Evolutionary conservation across 2,329 filamentous ascomycete species (phyloP), one percentile per base, ranked within the genome.

Genomic region (Lachnellula subtilissima): DNA sequence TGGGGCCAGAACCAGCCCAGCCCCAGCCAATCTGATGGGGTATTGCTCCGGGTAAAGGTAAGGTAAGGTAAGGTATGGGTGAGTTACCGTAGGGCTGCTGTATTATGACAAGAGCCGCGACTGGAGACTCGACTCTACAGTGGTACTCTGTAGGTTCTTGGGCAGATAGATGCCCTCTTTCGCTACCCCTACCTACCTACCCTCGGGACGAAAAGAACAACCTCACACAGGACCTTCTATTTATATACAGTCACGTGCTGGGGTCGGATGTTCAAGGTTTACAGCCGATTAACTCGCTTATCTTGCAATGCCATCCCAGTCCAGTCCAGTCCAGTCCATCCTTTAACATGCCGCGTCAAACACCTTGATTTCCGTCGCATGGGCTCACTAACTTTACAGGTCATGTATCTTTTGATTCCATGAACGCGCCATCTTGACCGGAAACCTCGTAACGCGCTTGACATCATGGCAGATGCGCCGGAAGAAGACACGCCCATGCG

Each of bases 401-500:
- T 1, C 35, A 49, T 15, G 28, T 36, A 23, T 49, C 25, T 7
- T 12, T 35, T 49, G n/a, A 32, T 28, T 19, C 15, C 45, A 9
- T 37, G 15, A 42, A 42, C 39, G 39, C 4, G 15, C 15, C 39
- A n/a, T 9, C 28, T 32, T 12, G 28, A 32, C 19, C 9, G 23
- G 22, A 28, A 47, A 9, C 19, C 23, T 23, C 23, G 22, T 32
- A 32, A 48, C 45, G 45, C 45, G 45, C 17, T 48, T n/a, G 45
- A 32, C 35, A 51, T 19, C 22, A 60, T 63, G 61, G 49, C 59
- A 22, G 57, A 54, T 40, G 56, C 55, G 32, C 50, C 11, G 8
- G 23, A 59, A n/a, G 58, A 58, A 39, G 52, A 58, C 35, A 64
- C 62, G 11, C 54, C 61, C 17, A 59, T 61, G 60, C 59, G 55